Percentiles rank a stretch among this genome's conserved stretches.
Evolutionary conservation across 2,329 filamentous ascomycete species (phyloP).

Genomic region (Nigrograna mackinnonii): DNA sequence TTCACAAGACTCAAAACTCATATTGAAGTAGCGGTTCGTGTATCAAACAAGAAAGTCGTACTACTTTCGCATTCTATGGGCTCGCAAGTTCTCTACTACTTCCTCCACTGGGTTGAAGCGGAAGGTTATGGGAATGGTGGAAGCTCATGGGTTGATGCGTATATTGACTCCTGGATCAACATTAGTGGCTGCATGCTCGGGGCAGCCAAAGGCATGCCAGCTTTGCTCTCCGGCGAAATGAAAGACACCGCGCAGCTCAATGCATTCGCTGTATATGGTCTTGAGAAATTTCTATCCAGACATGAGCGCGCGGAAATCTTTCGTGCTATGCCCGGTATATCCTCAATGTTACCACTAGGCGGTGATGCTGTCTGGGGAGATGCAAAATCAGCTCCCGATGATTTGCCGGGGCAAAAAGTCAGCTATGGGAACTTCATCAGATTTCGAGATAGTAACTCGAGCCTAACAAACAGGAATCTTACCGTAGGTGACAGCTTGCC

Average conservation of each 20-base stretch:
- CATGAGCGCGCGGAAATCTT: slow-evolving; percentile 93
- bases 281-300: slow-evolving; percentile 92
- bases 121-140: slow-evolving; percentile 79
- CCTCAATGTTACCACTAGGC: slow-evolving; percentile 93
- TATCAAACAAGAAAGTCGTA: slow-evolving; percentile 77
- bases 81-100: slow-evolving; percentile 88
- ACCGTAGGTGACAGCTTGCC: slow-evolving; percentile 77
- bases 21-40: slow-evolving; percentile 80
- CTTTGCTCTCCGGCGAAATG: slow-evolving; percentile 95
- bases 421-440: slow-evolving; percentile 84
- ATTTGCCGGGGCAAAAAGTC: slow-evolving; percentile 70
- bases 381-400: slow-evolving; percentile 83
- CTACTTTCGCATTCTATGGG: slow-evolving; percentile 97
- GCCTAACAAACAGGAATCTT: slow-evolving; percentile 63
- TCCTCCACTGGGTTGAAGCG: slow-evolving; percentile 81
- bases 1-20: slow-evolving; percentile 89
- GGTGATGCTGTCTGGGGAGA: slow-evolving; percentile 97
- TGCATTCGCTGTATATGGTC: slow-evolving; percentile 91
- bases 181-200: slow-evolving; percentile 98
- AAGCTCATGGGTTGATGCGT: slow-evolving; percentile 82
- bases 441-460: slow-evolving; percentile 69
- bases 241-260: slow-evolving; percentile 97
- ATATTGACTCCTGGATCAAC: slow-evolving; percentile 97
- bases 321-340: slow-evolving; percentile 94
- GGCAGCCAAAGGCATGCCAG: slow-evolving; percentile 86